phyloP scores from a whole-genome alignment of 106 monocot genomes.

The Iris macrosiphon region DNA sequence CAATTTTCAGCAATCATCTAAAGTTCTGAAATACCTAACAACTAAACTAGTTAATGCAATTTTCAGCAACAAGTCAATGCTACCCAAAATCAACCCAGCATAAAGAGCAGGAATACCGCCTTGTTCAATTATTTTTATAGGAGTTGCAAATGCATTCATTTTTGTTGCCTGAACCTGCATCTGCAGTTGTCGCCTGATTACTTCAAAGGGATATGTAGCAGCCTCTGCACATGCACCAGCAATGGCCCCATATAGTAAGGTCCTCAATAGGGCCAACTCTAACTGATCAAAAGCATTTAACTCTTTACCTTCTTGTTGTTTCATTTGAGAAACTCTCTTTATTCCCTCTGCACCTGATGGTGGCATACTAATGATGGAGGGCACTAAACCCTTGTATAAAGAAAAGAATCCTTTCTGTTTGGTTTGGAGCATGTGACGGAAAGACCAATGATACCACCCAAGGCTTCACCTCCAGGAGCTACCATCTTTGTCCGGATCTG shows the following conservation, averaged over 20 bases:
- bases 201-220: constrained; percentile 96
- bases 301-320: constrained; percentile 37
- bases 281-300: constrained; percentile 76
- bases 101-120: constrained; percentile 86
- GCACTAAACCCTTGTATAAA: constrained; percentile 86
- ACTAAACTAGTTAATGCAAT: no score
- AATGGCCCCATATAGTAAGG: constrained; percentile 90
- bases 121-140: constrained; percentile 69
- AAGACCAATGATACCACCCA: constrained; percentile 84
- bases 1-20: no score
- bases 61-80: no score
- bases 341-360: constrained; percentile 88
- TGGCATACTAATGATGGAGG: constrained; percentile 95
- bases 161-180: constrained; percentile 77
- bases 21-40: no score
- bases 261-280: constrained; percentile 67
- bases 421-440: constrained; percentile 76
- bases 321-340: constrained; percentile 49
- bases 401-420: constrained; percentile 88
- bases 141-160: constrained; percentile 72
- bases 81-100: constrained; percentile 81
- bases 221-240: constrained; percentile 95
- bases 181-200: constrained; percentile 78
- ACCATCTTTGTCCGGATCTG: constrained; percentile 95
- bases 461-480: constrained; percentile 92